A percentile compares a stretch with the other conserved stretches of the same genome.
Conservation (phyloP, 2,329 filamentous ascomycete genomes). For the Fusarium sp. region DNA sequence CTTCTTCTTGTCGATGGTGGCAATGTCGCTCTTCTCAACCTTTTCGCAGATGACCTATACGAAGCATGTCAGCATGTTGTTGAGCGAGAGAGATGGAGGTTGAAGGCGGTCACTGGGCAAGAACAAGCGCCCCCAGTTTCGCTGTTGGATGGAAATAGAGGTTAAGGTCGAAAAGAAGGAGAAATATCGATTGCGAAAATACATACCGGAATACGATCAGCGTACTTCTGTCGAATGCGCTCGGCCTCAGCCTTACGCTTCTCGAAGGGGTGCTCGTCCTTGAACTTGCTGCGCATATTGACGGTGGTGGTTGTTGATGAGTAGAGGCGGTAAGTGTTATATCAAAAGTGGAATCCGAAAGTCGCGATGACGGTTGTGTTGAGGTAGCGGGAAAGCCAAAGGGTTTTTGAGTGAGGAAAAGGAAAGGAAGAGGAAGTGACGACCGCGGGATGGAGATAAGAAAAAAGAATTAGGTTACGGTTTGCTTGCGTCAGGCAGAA, state of each 20-base stretch:
- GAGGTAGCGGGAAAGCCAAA: neutral
- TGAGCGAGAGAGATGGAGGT: neutral
- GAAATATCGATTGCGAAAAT: slow-evolving; percentile 19
- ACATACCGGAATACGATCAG: slow-evolving; percentile 96
- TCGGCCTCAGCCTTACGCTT: slow-evolving; percentile 99
- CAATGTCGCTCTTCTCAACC: slow-evolving; percentile 99
- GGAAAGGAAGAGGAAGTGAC: slow-evolving; percentile 17
- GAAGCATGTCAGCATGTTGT: slow-evolving; percentile 82
- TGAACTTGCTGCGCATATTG: slow-evolving; percentile 99
- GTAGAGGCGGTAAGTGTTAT: slow-evolving; percentile 34
- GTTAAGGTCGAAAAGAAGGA: neutral
- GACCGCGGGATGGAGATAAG: slow-evolving; percentile 25
- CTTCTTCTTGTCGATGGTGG: slow-evolving; percentile 99
- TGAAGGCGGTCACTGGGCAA: slow-evolving; percentile 37
- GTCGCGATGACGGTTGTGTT: slow-evolving; percentile 18
- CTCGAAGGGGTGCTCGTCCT: slow-evolving; percentile 99
- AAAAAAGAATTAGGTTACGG: slow-evolving; percentile 44
- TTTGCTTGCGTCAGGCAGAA: slow-evolving; percentile 46
- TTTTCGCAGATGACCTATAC: slow-evolving; percentile 97
- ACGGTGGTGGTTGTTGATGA: slow-evolving; percentile 48
- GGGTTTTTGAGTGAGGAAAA: slow-evolving; percentile 2
- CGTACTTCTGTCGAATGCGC: slow-evolving; percentile 98
- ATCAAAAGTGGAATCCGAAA: slow-evolving; percentile 20
- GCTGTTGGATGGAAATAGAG: neutral
- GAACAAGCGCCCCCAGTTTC: slow-evolving; percentile 7